phyloP scores from a whole-genome alignment of 306 rosid genomes.

The Cyclanthera cordifolia region DNA sequence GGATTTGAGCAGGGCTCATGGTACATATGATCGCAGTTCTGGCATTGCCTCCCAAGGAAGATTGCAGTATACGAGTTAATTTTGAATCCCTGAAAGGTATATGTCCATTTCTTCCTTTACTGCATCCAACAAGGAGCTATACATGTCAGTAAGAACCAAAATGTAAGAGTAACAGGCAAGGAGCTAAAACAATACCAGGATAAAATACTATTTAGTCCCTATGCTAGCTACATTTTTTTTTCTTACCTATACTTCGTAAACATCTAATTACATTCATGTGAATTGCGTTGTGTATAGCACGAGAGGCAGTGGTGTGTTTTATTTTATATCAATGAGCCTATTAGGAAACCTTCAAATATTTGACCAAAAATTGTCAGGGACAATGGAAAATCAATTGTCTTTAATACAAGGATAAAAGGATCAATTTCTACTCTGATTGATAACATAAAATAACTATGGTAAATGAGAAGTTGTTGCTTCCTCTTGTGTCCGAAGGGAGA shows the following conservation, averaged over 20 bases:
- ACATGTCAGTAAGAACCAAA: slow-evolving; percentile 5
- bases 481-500: neutral
- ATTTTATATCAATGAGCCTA: neutral
- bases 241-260: neutral
- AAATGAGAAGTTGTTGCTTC: neutral
- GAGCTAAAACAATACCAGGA: neutral
- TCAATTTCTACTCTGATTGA: neutral
- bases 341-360: neutral
- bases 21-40: slow-evolving; percentile 95
- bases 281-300: neutral
- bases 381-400: neutral
- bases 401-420: neutral
- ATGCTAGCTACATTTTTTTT: neutral
- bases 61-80: slow-evolving; percentile 93
- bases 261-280: neutral
- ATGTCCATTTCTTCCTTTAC: slow-evolving; percentile 95
- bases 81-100: slow-evolving; percentile 97
- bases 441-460: neutral
- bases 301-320: neutral
- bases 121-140: slow-evolving; percentile 32
- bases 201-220: neutral
- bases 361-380: neutral
- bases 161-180: neutral
- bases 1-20: slow-evolving; percentile 89
- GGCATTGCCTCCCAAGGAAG: slow-evolving; percentile 96